Evolutionary conservation across 306 rosid genomes (phyloP).

Genomic region (Vicia faba): DNA sequence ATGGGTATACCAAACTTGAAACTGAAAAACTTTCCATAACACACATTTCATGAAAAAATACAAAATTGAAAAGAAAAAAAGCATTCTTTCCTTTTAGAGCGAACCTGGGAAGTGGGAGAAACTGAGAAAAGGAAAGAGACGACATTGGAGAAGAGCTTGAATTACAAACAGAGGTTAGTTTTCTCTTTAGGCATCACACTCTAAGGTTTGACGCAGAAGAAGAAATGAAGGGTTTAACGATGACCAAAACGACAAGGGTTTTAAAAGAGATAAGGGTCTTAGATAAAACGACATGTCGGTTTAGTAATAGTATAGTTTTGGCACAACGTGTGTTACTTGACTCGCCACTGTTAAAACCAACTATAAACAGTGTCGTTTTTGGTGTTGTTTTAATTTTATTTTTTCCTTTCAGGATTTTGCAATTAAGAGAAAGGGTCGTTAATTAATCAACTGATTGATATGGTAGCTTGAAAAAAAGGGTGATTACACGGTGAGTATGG

Average conservation of each 20-base stretch:
- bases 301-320: too few species aligned
- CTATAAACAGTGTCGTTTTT: background rate
- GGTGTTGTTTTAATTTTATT: background rate
- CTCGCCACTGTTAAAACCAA: background rate
- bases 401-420: background rate
- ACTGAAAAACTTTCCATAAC: background rate
- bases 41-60: constrained; percentile 28
- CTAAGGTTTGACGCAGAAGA: constrained; percentile 38
- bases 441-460: background rate
- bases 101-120: constrained; percentile 74
- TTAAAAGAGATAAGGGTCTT: constrained; percentile 14
- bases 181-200: constrained; percentile 39
- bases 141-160: constrained; percentile 56
- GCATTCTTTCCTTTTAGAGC: background rate
- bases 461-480: too few species aligned
- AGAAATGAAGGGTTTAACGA: constrained; percentile 40
- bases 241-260: constrained; percentile 43
- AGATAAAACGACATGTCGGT: constrained; percentile 14
- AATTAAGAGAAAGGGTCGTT: background rate
- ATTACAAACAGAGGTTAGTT: constrained; percentile 36
- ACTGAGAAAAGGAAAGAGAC: constrained; percentile 55
- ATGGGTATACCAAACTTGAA: background rate
- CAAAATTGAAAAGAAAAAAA: constrained; percentile 1
- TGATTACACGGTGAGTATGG: background rate
- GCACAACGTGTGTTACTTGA: background rate